A percentile compares a stretch with the other conserved stretches of the same genome.
These are phyloP conservation scores for Dentipellis sp. DNA, from an alignment of 768 basidiomycete species.

Conservation along the genomic window DNA sequence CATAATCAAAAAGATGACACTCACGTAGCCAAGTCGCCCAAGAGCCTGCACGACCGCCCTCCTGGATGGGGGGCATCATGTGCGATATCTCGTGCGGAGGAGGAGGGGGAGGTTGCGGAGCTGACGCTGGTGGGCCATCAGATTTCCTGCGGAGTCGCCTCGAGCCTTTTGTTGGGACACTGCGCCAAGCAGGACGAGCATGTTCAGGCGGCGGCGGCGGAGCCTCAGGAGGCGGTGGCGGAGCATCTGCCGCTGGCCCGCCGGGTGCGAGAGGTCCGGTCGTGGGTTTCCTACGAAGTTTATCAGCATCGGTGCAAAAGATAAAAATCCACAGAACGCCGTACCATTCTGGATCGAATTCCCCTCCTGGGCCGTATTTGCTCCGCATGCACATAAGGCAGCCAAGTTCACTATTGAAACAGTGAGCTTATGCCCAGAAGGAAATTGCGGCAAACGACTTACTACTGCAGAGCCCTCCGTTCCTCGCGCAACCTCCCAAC, in stretches of 20 bases:
- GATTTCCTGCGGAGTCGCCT: constrained; percentile 10
- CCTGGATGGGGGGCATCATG: constrained; percentile 8
- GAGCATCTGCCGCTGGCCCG: constrained; percentile 10
- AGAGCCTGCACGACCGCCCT: constrained; percentile 19
- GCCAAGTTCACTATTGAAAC: constrained; percentile 57
- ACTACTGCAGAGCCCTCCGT: constrained; percentile 71
- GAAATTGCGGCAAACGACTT: constrained; percentile 22
- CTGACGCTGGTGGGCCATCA: constrained; percentile 7
- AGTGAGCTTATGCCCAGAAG: background rate
- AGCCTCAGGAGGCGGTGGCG: constrained; percentile 16
- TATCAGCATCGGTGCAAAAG: constrained; percentile 15
- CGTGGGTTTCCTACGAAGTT: constrained; percentile 27
- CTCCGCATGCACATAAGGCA: constrained; percentile 59
- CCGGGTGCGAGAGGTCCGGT: constrained; percentile 20
- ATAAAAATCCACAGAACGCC: constrained; percentile 1
- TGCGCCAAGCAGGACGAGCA: constrained; percentile 13
- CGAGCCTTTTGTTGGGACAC: constrained; percentile 12
- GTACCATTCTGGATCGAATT: constrained; percentile 78
- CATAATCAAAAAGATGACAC: constrained; percentile 7
- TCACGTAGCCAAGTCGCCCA: constrained; percentile 37
- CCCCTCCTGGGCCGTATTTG: constrained; percentile 78
- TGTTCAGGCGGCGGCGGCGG: constrained; percentile 15
- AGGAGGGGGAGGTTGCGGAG: background rate
- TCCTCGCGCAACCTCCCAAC: constrained; percentile 80
- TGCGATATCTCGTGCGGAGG: background rate